Evolutionary conservation across 2,329 filamentous ascomycete species (phyloP).

Genomic region (Alternaria panax): DNA sequence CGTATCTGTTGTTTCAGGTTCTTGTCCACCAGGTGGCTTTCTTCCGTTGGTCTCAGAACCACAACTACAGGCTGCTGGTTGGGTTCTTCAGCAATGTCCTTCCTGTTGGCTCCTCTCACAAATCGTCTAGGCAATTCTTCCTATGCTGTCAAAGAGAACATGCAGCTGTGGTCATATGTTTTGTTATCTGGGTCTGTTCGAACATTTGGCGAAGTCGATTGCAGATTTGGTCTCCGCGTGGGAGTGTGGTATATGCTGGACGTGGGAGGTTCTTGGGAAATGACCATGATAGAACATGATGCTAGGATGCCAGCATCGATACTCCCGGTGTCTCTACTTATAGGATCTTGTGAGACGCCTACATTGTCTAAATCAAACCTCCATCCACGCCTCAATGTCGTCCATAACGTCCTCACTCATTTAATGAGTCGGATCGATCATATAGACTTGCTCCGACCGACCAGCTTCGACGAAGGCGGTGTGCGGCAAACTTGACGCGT

Average conservation of each 20-base stretch:
- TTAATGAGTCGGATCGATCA: background rate
- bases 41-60: slow-evolving; percentile 40
- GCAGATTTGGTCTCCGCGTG: slow-evolving; percentile 6
- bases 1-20: slow-evolving; percentile 30
- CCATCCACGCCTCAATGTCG: background rate
- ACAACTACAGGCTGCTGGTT: slow-evolving; percentile 46
- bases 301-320: background rate
- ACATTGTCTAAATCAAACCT: background rate
- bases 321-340: background rate
- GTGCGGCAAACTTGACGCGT: slow-evolving; percentile 1
- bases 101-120: slow-evolving; percentile 40
- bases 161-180: slow-evolving; percentile 35
- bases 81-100: slow-evolving; percentile 42
- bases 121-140: slow-evolving; percentile 37
- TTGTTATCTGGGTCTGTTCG: slow-evolving; percentile 16
- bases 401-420: background rate
- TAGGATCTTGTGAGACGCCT: background rate
- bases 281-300: background rate
- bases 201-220: slow-evolving; percentile 21
- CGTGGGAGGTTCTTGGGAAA: background rate
- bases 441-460: background rate
- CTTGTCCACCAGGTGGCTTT: slow-evolving; percentile 29
- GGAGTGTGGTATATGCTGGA: slow-evolving; percentile 8
- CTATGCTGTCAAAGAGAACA: slow-evolving; percentile 45
- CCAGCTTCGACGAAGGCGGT: background rate